Evolutionary conservation across 371 early-diverging fungal genomes (phyloP), one percentile per base, ranked within the genome.

Genomic region (Apophysomyces elegans): DNA sequence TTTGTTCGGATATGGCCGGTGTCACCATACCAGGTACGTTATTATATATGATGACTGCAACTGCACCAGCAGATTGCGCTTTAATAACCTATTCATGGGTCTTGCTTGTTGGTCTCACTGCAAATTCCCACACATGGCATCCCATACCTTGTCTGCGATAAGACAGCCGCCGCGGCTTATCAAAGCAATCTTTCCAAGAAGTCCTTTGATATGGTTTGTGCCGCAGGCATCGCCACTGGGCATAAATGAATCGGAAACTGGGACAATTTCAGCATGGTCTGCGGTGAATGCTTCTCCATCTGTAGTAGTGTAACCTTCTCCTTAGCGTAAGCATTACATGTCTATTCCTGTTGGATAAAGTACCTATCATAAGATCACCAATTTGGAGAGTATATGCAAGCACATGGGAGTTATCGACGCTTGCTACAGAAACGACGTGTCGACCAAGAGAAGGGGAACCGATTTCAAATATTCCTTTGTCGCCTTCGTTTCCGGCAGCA

Each of bases 401-500:
- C 2, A 73, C 77, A 16, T 66, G 61, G 7, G 61, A 47, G 67
- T 86, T 90, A 58, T 94, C 91, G 9, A 92, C 78, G n/a, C 91
- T 87, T n/a, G 90, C 94, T 14, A 91, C 90, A 13, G 87, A 83
- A 46, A 90, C 71, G 9, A 87, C 85, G 38, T 81, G 79, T 11
- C 66, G 65, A 2, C 88, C 88, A 13, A 91, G 71, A n/a, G 88
- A 88, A 6, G 94, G 92, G 1, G 89, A 67, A 0, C 82, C 77
- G 0, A 84, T 80, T 64, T 84, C 77, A 67, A 79, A 90, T 3
- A 90, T 69, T 1, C 95, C 95, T 13, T 80, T 71, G 6, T 67
- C 60, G 14, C 93, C 93, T 54, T 86, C 84, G 77, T 95, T 95
- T 7, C 94, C 94, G 21, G 82, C 84, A 4, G 94, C 86, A 14